These are phyloP conservation scores for Pichia pseudocactophila DNA, from an alignment of 805 yeast species.

Conservation along the genomic window DNA sequence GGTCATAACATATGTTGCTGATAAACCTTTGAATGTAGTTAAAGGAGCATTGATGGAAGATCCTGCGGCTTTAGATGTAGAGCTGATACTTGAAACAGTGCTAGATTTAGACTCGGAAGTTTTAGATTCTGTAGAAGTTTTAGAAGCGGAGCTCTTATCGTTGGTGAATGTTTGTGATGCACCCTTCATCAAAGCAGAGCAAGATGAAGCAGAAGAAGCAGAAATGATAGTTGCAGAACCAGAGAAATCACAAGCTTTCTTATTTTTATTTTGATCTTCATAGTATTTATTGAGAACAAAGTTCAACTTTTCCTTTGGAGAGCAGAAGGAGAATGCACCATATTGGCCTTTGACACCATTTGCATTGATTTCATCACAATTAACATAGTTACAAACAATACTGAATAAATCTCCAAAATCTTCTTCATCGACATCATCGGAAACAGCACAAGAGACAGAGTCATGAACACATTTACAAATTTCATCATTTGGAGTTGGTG, in stretches of 20 bases:
- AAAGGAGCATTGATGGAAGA: constrained; percentile 2
- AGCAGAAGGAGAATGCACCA: constrained; percentile 70
- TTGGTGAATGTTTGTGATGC: constrained; percentile 19
- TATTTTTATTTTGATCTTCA: constrained; percentile 32
- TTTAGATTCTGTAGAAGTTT: constrained; percentile 18
- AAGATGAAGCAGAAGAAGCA: constrained; percentile 33
- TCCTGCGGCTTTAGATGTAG: constrained; percentile 9
- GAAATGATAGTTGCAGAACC: constrained; percentile 57
- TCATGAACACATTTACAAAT: constrained; percentile 55
- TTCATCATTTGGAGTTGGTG: constrained; percentile 66
- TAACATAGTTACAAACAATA: constrained; percentile 45
- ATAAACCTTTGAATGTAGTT: constrained; percentile 28
- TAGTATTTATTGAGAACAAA: constrained; percentile 61
- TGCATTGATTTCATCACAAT: constrained; percentile 52
- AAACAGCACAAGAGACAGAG: constrained; percentile 52
- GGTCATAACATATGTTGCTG: constrained; percentile 13
- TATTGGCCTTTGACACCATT: constrained; percentile 59
- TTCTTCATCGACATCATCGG: constrained; percentile 36
- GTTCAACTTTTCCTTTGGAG: constrained; percentile 59
- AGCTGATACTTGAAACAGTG: constrained; percentile 19
- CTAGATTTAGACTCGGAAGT: constrained; percentile 20
- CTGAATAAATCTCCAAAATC: constrained; percentile 58
- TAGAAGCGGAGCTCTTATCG: constrained; percentile 13
- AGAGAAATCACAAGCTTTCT: constrained; percentile 58
- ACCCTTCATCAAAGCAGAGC: constrained; percentile 35